Base-by-base conservation (phyloP, 2,329 filamentous ascomycete genomes). In the Fusarium transvaalense region DNA sequence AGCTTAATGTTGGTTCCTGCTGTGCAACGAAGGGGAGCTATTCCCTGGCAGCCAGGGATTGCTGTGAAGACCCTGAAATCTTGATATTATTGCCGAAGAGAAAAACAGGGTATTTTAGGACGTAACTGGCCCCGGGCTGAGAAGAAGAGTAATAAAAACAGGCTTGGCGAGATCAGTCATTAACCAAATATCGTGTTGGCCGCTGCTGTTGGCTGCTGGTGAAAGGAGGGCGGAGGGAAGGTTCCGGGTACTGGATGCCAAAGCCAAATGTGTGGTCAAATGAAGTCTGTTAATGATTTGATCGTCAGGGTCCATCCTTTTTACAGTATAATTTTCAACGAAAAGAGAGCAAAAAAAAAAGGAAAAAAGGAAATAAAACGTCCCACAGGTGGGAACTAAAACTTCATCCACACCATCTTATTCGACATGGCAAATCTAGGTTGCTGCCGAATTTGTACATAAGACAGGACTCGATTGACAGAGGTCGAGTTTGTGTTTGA, bases 291-390 rank as follows among this genome's bases (percentile, higher is more conserved):
- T 69, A 51, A 55, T 59, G 53, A 69, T 64, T 63, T 69, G 66
- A 69, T 69, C 66, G 66, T 55, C 66, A 69, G 66, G 66, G 66
- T 69, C 66, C 66, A 69, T 69, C 66, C 66, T 59, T 57, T 37
- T 50, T 62, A 46, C 50, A 66, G 32, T 34, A 17, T 37, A 34
- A 41, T 37, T 59, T 60, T 37, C 34, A 29, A 42, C 19, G 14
- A 14, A 58, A n/a, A 17, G 17, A 10, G 13, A 21, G 10, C 6
- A 19, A 15, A 15, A 19, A 53, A 45, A 60, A 42, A 14, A 10
- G 17, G 13, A 15, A 19, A 53, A 45, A 60, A 42, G 21, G 15
- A 60, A 38, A 31, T n/a, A 34, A 32, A 41, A 55, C 34, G 54
- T 68, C 52, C 60, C 58, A 60, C 64, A 54, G 48, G 62, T 62